Evolutionary conservation across 371 early-diverging fungal species (phyloP).

Genomic region (Batkoa obscura): DNA sequence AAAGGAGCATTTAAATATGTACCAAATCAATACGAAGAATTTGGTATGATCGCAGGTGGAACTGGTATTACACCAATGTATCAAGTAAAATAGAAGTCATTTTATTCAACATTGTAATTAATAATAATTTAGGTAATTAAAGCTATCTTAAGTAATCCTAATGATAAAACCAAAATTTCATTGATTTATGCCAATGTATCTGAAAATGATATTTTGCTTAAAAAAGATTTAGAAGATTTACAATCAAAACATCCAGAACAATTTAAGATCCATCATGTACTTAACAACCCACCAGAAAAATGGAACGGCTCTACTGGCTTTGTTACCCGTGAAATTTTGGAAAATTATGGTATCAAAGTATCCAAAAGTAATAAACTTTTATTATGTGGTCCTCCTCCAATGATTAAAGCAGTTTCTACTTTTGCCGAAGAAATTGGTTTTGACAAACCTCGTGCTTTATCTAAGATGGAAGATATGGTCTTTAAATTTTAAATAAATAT

Average conservation of each 20-base stretch:
- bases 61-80: constrained; percentile 92
- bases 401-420: constrained; percentile 74
- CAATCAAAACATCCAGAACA: constrained; percentile 47
- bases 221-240: constrained; percentile 61
- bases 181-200: constrained; percentile 84
- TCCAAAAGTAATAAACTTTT: constrained; percentile 66
- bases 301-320: constrained; percentile 83
- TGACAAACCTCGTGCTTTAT: constrained; percentile 55
- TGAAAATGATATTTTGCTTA: constrained; percentile 73
- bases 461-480: constrained; percentile 70
- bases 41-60: constrained; percentile 91
- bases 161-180: constrained; percentile 60
- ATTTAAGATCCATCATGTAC: constrained; percentile 63
- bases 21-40: constrained; percentile 53
- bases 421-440: constrained; percentile 44
- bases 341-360: constrained; percentile 51
- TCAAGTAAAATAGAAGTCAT: constrained; percentile 24
- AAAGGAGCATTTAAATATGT: constrained; percentile 77
- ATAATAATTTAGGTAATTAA: constrained; percentile 36
- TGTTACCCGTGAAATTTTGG: constrained; percentile 64
- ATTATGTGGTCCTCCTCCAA: constrained; percentile 89
- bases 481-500: constrained; percentile 57
- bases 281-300: constrained; percentile 51
- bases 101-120: background rate
- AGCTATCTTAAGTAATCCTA: constrained; percentile 62